Evolutionary conservation across 352 stramenopile species (phyloP).

Genomic region (Phytopythium vexans): DNA sequence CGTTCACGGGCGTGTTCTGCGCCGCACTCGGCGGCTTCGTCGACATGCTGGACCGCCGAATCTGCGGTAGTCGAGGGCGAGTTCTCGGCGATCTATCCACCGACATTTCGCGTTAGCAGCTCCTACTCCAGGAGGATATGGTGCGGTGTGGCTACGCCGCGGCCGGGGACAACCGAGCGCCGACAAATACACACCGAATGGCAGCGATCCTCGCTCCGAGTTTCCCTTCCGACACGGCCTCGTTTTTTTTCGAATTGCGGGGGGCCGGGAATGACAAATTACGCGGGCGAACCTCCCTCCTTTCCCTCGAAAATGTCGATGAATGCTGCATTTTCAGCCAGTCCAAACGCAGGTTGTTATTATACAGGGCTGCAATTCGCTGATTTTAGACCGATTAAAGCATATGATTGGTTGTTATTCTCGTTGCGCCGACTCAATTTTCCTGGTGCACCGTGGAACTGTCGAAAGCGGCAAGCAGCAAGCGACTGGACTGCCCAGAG

Average conservation of each 20-base stretch:
- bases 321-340: slow-evolving; percentile 3
- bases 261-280: slow-evolving; percentile 8
- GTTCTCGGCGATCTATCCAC: too few relatives aligned
- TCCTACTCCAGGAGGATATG: too few relatives aligned
- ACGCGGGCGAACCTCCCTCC: too few relatives aligned
- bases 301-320: not conserved
- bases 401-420: slow-evolving; percentile 30
- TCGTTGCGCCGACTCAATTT: not conserved
- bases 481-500: slow-evolving; percentile 1
- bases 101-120: too few relatives aligned
- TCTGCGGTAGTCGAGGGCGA: not conserved
- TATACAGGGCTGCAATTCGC: too few relatives aligned
- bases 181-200: not conserved
- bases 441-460: not conserved
- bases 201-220: too few relatives aligned
- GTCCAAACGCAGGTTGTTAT: not conserved
- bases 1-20: slow-evolving; percentile 22
- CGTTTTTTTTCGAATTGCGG: not conserved
- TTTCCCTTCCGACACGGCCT: too few relatives aligned
- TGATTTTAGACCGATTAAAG: too few relatives aligned
- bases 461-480: not conserved
- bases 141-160: not conserved
- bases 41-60: slow-evolving; percentile 15
- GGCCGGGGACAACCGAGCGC: too few relatives aligned
- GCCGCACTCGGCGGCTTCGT: slow-evolving; percentile 9